These are phyloP conservation scores for Neurospora sp. DNA, from an alignment of 495 filamentous ascomycete species.

Conservation along the genomic window DNA sequence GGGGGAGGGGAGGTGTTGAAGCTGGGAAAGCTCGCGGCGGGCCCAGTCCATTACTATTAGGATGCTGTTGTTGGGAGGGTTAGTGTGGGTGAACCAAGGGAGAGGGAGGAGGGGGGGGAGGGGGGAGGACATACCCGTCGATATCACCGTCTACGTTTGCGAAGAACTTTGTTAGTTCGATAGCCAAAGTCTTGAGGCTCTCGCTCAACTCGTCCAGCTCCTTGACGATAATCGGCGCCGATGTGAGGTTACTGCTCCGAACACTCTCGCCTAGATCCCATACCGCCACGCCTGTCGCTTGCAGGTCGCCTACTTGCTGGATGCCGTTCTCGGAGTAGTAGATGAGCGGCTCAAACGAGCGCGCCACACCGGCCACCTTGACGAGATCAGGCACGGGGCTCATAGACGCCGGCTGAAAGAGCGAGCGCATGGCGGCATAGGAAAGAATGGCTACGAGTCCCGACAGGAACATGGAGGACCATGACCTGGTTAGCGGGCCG, in stretches of 20 bases:
- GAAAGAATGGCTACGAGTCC: slow-evolving; percentile 47
- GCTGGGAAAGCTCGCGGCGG: slow-evolving; percentile 59
- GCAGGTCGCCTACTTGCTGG: slow-evolving; percentile 71
- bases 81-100: too few species aligned
- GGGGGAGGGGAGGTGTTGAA: slow-evolving; percentile 39
- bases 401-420: slow-evolving; percentile 56
- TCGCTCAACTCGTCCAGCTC: slow-evolving; percentile 77
- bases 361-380: slow-evolving; percentile 78
- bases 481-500: slow-evolving; percentile 51
- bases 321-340: slow-evolving; percentile 85
- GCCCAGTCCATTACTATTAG: slow-evolving; percentile 94
- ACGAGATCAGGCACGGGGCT: slow-evolving; percentile 76
- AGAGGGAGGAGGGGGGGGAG: too few species aligned
- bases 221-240: slow-evolving; percentile 70
- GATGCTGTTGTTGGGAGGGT: slow-evolving; percentile 40
- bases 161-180: slow-evolving; percentile 81
- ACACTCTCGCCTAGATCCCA: slow-evolving; percentile 88
- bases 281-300: slow-evolving; percentile 81
- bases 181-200: slow-evolving; percentile 65
- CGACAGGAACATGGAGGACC: slow-evolving; percentile 49
- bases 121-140: slow-evolving; percentile 44
- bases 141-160: slow-evolving; percentile 86
- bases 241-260: slow-evolving; percentile 80
- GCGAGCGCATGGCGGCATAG: slow-evolving; percentile 47
- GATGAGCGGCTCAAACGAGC: slow-evolving; percentile 82